Evolutionary conservation across 148 eudicot genomes (phyloP), one percentile per base, ranked within the genome.

Genomic region (Cornus florida): DNA sequence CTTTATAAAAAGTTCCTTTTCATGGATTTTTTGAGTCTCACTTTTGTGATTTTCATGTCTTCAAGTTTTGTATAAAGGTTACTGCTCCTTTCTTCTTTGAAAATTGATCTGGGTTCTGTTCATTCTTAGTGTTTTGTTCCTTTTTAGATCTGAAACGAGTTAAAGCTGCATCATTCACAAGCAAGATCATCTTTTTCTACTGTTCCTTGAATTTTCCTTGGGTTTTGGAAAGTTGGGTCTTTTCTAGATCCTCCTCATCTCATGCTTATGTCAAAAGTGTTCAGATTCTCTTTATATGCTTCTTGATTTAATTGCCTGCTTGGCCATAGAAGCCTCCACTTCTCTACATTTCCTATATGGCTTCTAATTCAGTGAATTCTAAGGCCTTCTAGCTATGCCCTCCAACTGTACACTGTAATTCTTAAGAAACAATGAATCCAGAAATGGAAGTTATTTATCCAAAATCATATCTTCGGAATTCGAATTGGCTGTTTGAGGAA

Each of bases 401-500:
- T 24, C 43, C 75, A 39, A 28, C 20, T 72, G 68, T 35, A 35
- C 46, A 48, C 24, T 2, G 16, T 38, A 69, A 71, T 65, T 68
- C 28, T 57, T 0, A 7, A 41, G 23, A 24, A 69, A 39, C 17
- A 66, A 88, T 88, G 88, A 82, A 84, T 59, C 64, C 59, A 77
- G 83, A 80, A 66, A 75, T 78, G 53, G 79, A 67, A 71, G 73
- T 80, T 31, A 17, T 83, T 13, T 69, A 77, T 72, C 86, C 77
- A 11, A 46, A 83, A 16, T 50, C 85, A 16, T 73, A 77, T 50
- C 16, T 70, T 23, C 60, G 38, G 67, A 75, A 43, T 22, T 86
- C 91, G 24, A 86, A 28, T 33, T 86, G 87, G 86, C 67, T 86
- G 66, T 84, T 89, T 35, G 88, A 84, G 73, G 90, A 81, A 69